Evolutionary conservation across 2,329 filamentous ascomycete genomes (phyloP).

Genomic region (Ophiocordyceps camponoti-leonardi): DNA sequence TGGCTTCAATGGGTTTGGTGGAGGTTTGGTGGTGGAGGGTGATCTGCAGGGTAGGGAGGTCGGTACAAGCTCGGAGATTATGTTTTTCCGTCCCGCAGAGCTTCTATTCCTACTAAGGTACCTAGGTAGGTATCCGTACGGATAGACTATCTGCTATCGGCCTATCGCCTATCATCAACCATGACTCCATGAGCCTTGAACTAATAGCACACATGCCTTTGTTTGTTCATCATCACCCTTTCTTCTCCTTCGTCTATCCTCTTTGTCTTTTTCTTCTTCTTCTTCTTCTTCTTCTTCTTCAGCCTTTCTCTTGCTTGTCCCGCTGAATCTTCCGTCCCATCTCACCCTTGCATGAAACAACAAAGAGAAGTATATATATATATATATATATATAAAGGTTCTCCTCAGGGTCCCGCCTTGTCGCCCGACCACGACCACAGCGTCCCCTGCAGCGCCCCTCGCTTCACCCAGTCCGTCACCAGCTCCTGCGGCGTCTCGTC

Average conservation of each 20-base stretch:
- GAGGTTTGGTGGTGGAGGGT: too few relatives aligned
- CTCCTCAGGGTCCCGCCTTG: slow-evolving; percentile 3
- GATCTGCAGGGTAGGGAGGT: too few relatives aligned
- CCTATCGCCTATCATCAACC: too few relatives aligned
- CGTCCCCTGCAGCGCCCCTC: slow-evolving; percentile 21
- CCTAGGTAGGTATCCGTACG: too few relatives aligned
- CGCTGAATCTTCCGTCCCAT: background rate
- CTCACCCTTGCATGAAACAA: background rate
- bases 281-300: too few relatives aligned
- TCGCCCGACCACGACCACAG: slow-evolving; percentile 17
- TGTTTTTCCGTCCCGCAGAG: background rate
- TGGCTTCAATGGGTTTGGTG: too few relatives aligned
- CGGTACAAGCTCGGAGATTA: background rate
- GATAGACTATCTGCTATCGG: too few relatives aligned
- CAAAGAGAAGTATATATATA: too few relatives aligned
- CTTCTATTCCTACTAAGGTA: too few relatives aligned
- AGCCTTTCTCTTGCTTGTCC: background rate
- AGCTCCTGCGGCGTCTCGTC: slow-evolving; percentile 17
- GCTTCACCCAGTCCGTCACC: slow-evolving; percentile 23
- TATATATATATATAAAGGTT: too few relatives aligned
- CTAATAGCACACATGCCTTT: too few relatives aligned
- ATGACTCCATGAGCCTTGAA: too few relatives aligned
- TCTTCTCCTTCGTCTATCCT: background rate
- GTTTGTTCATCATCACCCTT: background rate
- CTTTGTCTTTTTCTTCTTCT: background rate